Percentiles rank a stretch among this genome's conserved stretches.
These are phyloP conservation scores for Pythium phragmiticola DNA, from an alignment of 352 stramenopile genomes.

Conservation along the genomic window DNA sequence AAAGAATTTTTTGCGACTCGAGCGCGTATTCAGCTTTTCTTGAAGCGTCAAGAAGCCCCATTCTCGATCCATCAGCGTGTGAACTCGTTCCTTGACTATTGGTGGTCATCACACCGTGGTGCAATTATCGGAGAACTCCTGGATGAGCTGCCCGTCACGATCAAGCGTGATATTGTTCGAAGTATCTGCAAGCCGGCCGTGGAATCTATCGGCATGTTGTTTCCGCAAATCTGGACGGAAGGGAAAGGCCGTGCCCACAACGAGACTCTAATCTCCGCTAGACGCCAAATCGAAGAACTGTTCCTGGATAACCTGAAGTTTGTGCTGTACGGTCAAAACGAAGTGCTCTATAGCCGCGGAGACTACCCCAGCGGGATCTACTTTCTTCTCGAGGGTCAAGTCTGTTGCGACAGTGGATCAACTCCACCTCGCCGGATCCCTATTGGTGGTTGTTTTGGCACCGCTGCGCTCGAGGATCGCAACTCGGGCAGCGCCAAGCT, in stretches of 20 bases:
- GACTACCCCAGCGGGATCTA: slow-evolving; percentile 57
- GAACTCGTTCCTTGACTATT: slow-evolving; percentile 71
- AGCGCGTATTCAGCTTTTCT: slow-evolving; percentile 63
- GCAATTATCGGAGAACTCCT: slow-evolving; percentile 59
- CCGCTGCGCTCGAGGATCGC: slow-evolving; percentile 32
- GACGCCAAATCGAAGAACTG: slow-evolving; percentile 38
- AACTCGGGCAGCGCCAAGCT: not conserved
- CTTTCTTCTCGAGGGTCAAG: slow-evolving; percentile 56
- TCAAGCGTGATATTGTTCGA: slow-evolving; percentile 59
- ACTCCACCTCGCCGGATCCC: slow-evolving; percentile 37
- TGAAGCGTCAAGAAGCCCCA: slow-evolving; percentile 60
- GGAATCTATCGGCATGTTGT: slow-evolving; percentile 51
- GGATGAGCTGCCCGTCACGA: slow-evolving; percentile 55
- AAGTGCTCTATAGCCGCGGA: slow-evolving; percentile 61
- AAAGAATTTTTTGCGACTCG: slow-evolving; percentile 69
- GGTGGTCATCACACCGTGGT: slow-evolving; percentile 69
- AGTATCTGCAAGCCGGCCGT: slow-evolving; percentile 63
- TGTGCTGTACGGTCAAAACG: slow-evolving; percentile 63
- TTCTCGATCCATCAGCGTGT: slow-evolving; percentile 61
- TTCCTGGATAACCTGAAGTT: slow-evolving; percentile 72
- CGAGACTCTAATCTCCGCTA: slow-evolving; percentile 55
- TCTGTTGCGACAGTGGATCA: slow-evolving; percentile 40
- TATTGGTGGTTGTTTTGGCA: slow-evolving; percentile 57
- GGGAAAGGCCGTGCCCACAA: slow-evolving; percentile 43
- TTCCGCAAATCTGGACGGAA: slow-evolving; percentile 21